Evolutionary conservation across 2,329 filamentous ascomycete genomes (phyloP), one percentile per base, ranked within the genome.

Genomic region (Blumeriella jaapii): DNA sequence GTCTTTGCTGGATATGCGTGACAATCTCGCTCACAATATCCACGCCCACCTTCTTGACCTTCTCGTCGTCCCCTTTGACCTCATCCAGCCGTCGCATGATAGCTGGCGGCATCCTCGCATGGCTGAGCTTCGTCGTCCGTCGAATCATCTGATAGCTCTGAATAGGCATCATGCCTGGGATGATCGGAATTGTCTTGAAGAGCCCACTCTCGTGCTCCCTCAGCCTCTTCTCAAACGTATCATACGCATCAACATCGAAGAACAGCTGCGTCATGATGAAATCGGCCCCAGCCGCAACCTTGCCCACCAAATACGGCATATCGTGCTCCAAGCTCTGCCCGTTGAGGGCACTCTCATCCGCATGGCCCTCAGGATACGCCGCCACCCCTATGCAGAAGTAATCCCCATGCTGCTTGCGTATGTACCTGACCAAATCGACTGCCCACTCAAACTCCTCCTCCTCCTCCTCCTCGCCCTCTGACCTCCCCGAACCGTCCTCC

Each of bases 231-330:
- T 96, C 89, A 53, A 93, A 96, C 20, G 65, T 65, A 36, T 78
- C 71, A 55, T 93, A 98, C 12, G 83, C 83, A 3, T 82, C 68
- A 15, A 86, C 71, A 55, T 96, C 86, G 59, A 94, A 98, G 60
- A 95, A 96, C 6, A 98, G 69, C 59, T 98, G 91, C 1, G 91
- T 96, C 84, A 98, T 94, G 60, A 98, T 82, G 55, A 98, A 98
- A 61, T 96, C 87, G 32, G 87, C 91, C 1, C 91, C 91, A 3
- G 91, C 91, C 49, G 79, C 68, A 1, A 80, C 81, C 68, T 98
- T 98, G 48, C 94, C 86, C 8, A 93, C 74, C 35, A 98, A 67
- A 52, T 82, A 93, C 1, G 87, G 83, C 40, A 98, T 61, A 60
- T 98, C 91, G 44, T 82, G 71, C 52, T 93, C 83, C 23, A 78